A percentile compares a stretch with the other conserved stretches of the same genome.
Evolutionary conservation across 1,139 yeast species (phyloP).

Genomic region (Zhuliangozyma parablackwelliae): DNA sequence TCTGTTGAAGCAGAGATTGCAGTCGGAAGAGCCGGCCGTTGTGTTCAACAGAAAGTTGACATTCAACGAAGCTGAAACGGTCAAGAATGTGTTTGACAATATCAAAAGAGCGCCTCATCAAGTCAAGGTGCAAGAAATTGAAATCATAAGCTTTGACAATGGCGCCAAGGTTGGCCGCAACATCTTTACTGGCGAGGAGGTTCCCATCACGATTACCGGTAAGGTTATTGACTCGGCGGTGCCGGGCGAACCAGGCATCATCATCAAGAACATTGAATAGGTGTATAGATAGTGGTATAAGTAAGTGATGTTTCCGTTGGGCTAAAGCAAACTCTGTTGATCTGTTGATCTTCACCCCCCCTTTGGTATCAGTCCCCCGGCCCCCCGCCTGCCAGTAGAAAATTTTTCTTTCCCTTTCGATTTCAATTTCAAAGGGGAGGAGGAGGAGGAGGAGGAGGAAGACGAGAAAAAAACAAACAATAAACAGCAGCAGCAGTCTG

Average conservation of each 20-base stretch:
- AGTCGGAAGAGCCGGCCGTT: slow-evolving; percentile 59
- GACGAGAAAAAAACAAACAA: too few species aligned
- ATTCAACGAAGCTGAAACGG: slow-evolving; percentile 70
- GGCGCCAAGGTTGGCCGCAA: slow-evolving; percentile 63
- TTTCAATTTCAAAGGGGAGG: too few species aligned
- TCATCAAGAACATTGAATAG: slow-evolving; percentile 53
- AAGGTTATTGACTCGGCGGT: slow-evolving; percentile 79
- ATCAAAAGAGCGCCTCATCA: slow-evolving; percentile 66
- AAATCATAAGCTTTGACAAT: slow-evolving; percentile 52
- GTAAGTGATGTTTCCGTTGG: too few species aligned
- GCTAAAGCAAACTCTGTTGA: too few species aligned
- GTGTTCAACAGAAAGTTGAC: slow-evolving; percentile 86
- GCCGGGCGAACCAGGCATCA: slow-evolving; percentile 91
- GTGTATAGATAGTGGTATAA: too few species aligned
- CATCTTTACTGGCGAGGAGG: slow-evolving; percentile 64
- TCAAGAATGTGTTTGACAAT: slow-evolving; percentile 52
- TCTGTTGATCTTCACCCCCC: too few species aligned
- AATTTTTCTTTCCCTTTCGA: too few species aligned
- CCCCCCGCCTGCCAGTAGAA: too few species aligned
- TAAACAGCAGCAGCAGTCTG: too few species aligned
- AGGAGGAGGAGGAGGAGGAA: too few species aligned
- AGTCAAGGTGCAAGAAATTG: slow-evolving; percentile 53
- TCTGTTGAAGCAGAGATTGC: slow-evolving; percentile 72
- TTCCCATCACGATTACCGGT: slow-evolving; percentile 55
- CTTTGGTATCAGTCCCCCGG: too few species aligned